Base-by-base conservation (phyloP, 2,329 filamentous ascomycete species). In the Sporothrix brunneoviolacea region DNA sequence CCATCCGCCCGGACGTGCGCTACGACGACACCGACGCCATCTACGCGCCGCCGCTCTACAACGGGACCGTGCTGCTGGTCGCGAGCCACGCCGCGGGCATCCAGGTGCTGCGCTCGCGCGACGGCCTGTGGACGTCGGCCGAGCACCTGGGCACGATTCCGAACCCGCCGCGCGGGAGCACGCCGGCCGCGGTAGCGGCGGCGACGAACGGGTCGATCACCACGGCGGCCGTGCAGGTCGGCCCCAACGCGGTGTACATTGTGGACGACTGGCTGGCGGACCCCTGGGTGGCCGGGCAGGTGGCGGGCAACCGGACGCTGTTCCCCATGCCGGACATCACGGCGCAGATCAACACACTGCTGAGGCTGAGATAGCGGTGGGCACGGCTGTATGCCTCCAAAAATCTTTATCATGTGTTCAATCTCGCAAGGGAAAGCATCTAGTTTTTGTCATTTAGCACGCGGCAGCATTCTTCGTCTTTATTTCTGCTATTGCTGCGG, bases 51-150 rank as follows among this genome's bases (percentile, higher is more conserved):
- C 55, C 61, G 0, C 59, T 57, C 16, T 70, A 66, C 50, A 56
- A 54, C 5, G 60, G 62, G n/a, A 65, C 50, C 4, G 62, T 71
- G 3, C 51, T 70, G 7, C 57, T 71, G 8, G 59, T 66, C 0
- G 53, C 66, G 0, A 62, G 64, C 51, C 58, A 65, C 21, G 41
- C 27, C 3, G 46, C 54, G 4, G 69, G 69, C 1, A 61, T 65
- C 12, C 62, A 65, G 19, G 68, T 71, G 16, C 48, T 71, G 15
- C 55, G 61, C 12, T 69, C 67, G 2, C 52, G 55, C n/a, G 64
- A 70, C 30, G 60, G 55, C 7, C 57, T 52, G 18, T 72, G 68
- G 68, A 54, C 57, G 22, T 55, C 55, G 3, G 68, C 68, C 3
- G 61, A 68, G 56, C 62, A 66, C 18, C 36, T 70, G 9, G 68